These are phyloP conservation scores for Tricholoma flavovirens DNA, from an alignment of 768 basidiomycete species.

Conservation along the genomic window DNA sequence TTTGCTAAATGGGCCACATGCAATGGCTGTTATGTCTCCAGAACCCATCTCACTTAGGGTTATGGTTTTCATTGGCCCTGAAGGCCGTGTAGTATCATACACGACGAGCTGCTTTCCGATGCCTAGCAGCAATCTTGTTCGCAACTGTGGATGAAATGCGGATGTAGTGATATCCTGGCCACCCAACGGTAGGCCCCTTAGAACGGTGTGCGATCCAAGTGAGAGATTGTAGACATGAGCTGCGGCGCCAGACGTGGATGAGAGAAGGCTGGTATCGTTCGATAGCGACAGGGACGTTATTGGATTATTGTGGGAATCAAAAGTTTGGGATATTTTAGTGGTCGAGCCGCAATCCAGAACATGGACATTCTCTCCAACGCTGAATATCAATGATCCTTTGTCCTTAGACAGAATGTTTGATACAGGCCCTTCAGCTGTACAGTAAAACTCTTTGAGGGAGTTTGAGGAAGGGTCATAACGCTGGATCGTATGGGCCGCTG, in stretches of 20 bases:
- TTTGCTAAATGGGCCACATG: conserved; percentile 74
- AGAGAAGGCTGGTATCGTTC: conserved; percentile 51
- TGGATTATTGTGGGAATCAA: conserved; percentile 45
- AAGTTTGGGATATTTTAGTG: conserved; percentile 38
- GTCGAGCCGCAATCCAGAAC: conserved; percentile 42
- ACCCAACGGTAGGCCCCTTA: conserved; percentile 45
- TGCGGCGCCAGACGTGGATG: conserved; percentile 45
- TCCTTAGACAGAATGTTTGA: conserved; percentile 29
- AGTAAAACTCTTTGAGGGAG: conserved; percentile 38
- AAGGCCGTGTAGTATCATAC: conserved; percentile 58
- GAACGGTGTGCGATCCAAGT: conserved; percentile 44
- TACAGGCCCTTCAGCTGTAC: conserved; percentile 23
- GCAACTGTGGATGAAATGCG: conserved; percentile 57
- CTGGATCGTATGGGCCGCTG: conserved; percentile 41
- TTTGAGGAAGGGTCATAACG: conserved; percentile 47
- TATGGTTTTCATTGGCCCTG: conserved; percentile 49
- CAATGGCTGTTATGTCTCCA: conserved; percentile 50
- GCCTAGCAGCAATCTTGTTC: conserved; percentile 54
- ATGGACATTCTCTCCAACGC: conserved; percentile 39
- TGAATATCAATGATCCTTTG: conserved; percentile 42
- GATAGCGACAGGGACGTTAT: conserved; percentile 55
- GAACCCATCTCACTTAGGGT: conserved; percentile 35
- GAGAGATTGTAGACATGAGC: conserved; percentile 59
- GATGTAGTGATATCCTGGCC: conserved; percentile 40
- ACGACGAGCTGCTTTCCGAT: conserved; percentile 47